Percentiles rank a stretch among this genome's conserved stretches.
Evolutionary conservation across 2,329 filamentous ascomycete species (phyloP).

Genomic region (Periconia digitata): DNA sequence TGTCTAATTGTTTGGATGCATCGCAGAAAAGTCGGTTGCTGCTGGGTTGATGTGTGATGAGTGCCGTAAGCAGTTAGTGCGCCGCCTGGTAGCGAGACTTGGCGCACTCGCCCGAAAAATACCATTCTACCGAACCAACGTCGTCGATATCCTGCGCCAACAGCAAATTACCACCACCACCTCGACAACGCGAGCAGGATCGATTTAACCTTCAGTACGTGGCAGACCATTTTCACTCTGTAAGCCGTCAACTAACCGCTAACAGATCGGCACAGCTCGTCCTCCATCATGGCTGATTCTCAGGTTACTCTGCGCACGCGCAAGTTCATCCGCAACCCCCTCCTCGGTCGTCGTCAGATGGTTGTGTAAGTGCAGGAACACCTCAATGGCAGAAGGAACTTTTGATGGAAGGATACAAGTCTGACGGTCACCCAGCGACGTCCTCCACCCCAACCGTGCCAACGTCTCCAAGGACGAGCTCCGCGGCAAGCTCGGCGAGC

Average conservation of each 20-base stretch:
- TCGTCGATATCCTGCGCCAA: conserved; percentile 36
- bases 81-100: not conserved
- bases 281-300: conserved; percentile 77
- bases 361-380: conserved; percentile 72
- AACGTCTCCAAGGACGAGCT: conserved; percentile 99
- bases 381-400: conserved; percentile 5
- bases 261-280: conserved; percentile 35
- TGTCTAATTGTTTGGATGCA: no score
- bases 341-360: conserved; percentile 99
- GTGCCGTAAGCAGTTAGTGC: not conserved
- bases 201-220: conserved; percentile 38
- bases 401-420: conserved; percentile 18
- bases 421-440: conserved; percentile 69
- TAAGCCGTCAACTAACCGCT: conserved; percentile 17
- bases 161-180: conserved; percentile 32
- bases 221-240: conserved; percentile 7
- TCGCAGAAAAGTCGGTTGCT: no score
- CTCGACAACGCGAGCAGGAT: conserved; percentile 33
- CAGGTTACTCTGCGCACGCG: conserved; percentile 74
- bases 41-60: no score
- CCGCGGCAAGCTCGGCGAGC: conserved; percentile 85
- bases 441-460: conserved; percentile 97
- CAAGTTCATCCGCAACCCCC: conserved; percentile 99
- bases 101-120: not conserved
- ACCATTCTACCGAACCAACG: conserved; percentile 8